phyloP scores from a whole-genome alignment of 2,329 filamentous ascomycete species.

The Camptophora hylomeconis region DNA sequence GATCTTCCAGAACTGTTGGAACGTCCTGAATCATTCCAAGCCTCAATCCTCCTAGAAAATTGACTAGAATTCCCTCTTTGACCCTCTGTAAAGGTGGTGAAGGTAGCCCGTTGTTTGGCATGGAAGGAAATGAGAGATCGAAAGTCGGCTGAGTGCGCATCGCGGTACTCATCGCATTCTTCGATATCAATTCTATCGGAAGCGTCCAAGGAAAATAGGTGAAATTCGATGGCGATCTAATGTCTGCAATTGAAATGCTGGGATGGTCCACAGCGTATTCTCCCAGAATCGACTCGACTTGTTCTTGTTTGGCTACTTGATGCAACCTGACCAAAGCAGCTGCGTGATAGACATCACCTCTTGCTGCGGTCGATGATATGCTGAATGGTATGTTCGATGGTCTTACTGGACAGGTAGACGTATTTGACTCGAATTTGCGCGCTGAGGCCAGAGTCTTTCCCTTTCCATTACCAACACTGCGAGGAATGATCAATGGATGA shows the following conservation, averaged over 20 bases:
- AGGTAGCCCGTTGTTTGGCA: constrained; percentile 35
- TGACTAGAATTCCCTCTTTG: constrained; percentile 46
- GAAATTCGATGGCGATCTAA: constrained; percentile 56
- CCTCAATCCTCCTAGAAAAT: constrained; percentile 46
- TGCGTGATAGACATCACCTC: constrained; percentile 75
- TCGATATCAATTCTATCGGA: constrained; percentile 59
- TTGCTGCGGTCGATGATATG: constrained; percentile 65
- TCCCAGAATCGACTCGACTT: constrained; percentile 44
- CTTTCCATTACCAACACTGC: constrained; percentile 20
- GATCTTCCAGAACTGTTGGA: constrained; percentile 19
- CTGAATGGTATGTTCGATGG: constrained; percentile 50
- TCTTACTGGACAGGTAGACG: constrained; percentile 50
- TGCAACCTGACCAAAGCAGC: constrained; percentile 74
- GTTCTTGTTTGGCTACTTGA: constrained; percentile 48
- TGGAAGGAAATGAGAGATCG: constrained; percentile 51
- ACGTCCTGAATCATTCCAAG: constrained; percentile 37
- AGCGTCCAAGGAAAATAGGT: constrained; percentile 91
- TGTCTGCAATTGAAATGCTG: constrained; percentile 41
- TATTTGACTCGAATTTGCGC: constrained; percentile 13
- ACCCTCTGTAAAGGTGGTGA: constrained; percentile 41
- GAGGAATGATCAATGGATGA: constrained; percentile 77
- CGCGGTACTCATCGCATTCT: constrained; percentile 62
- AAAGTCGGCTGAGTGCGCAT: constrained; percentile 61
- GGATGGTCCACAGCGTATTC: constrained; percentile 42
- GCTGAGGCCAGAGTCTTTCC: constrained; percentile 5